Evolutionary conservation across 768 basidiomycete genomes (phyloP).

Genomic region (Leccinellum albellum): DNA sequence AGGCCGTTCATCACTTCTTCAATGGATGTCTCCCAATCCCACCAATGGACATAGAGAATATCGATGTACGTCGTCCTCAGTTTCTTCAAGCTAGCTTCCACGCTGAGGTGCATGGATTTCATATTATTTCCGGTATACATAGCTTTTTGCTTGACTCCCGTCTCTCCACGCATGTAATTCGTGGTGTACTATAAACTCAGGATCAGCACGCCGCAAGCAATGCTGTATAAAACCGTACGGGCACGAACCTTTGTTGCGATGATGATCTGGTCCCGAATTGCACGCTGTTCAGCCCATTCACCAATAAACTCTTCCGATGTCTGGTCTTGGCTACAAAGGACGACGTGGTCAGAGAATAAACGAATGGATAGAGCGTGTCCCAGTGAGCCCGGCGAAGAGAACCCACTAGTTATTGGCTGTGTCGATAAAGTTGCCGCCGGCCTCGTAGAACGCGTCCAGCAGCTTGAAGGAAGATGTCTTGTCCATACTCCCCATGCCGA

Average conservation of each 20-base stretch:
- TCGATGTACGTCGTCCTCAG: conserved; percentile 59
- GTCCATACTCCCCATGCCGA: background rate
- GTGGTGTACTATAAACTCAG: conserved; percentile 11
- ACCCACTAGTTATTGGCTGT: background rate
- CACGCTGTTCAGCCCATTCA: conserved; percentile 46
- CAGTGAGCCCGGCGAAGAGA: background rate
- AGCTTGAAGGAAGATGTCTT: background rate
- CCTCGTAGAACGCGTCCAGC: background rate
- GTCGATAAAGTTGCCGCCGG: background rate
- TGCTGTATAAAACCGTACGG: background rate
- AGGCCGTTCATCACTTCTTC: conserved; percentile 50
- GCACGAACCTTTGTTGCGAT: conserved; percentile 37
- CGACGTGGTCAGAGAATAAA: background rate
- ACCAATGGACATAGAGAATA: conserved; percentile 52
- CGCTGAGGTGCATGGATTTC: conserved; percentile 31
- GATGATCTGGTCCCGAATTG: conserved; percentile 45
- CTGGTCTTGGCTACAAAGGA: conserved; percentile 43
- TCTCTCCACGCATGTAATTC: conserved; percentile 12
- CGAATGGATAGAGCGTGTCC: background rate
- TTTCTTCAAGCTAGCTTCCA: conserved; percentile 39
- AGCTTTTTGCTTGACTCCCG: conserved; percentile 16
- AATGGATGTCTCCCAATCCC: conserved; percentile 43
- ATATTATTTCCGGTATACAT: conserved; percentile 36
- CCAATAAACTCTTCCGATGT: conserved; percentile 52
- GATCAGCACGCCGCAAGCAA: conserved; percentile 8